Percentiles rank a stretch among this genome's conserved stretches.
phyloP scores from a whole-genome alignment of 345 rosid species.

The Eucalyptus victrix region DNA sequence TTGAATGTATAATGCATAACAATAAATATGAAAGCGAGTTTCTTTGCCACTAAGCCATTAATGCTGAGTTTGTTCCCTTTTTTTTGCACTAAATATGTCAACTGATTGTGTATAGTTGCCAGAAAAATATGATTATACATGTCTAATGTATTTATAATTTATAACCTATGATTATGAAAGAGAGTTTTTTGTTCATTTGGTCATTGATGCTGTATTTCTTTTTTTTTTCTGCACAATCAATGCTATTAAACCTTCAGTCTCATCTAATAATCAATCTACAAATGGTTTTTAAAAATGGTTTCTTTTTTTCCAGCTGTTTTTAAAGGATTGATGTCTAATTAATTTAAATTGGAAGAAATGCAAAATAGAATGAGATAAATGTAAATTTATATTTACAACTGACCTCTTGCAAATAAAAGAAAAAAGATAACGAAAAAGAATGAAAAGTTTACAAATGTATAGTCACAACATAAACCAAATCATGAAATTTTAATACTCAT shows the following conservation, averaged over 20 bases:
- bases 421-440: not conserved
- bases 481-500: not conserved
- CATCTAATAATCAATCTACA: not conserved
- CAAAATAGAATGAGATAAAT: not conserved
- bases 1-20: too few relatives aligned
- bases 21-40: not conserved
- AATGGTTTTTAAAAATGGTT: not conserved
- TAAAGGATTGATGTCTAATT: not conserved
- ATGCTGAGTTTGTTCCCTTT: not conserved
- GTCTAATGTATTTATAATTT: not conserved
- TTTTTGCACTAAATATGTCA: not conserved
- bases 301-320: not conserved
- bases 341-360: not conserved
- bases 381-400: not conserved
- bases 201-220: not conserved
- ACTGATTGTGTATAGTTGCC: not conserved
- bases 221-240: not conserved
- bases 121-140: not conserved
- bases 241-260: not conserved
- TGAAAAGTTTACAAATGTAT: not conserved
- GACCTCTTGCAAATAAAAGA: not conserved
- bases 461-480: not conserved
- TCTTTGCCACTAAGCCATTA: not conserved
- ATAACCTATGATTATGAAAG: not conserved
- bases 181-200: not conserved